Evolutionary conservation across 805 yeast species (phyloP), one percentile per base, ranked within the genome.

Genomic region (Starmerella potacharoeniae): DNA sequence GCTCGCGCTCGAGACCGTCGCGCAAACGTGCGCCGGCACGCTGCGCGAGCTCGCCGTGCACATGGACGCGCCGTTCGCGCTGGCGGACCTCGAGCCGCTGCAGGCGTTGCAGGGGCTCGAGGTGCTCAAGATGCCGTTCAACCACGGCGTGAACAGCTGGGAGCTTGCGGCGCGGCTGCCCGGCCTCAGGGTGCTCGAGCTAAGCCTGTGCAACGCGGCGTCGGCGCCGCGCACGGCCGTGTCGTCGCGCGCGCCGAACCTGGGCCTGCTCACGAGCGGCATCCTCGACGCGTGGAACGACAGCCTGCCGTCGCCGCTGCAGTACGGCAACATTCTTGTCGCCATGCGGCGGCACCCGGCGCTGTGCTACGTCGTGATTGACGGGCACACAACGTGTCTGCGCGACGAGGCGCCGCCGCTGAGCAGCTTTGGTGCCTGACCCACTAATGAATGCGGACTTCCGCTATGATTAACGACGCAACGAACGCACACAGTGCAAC

Each of bases 261-360:
- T 51, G 52, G 62, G 60, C 13, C 49, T 59, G 39, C 54, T 59
- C 33, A 54, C 61, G 16, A 56, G 59, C 44, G 63, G 64, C 2
- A 49, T 61, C 29, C 50, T 59, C 29, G 59, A 55, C 16, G 58
- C 56, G 44, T 61, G 62, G 59, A 55, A 61, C 51, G 62, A 59
- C 47, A 49, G 40, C 17, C 36, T 53, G 17, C 51, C 58, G 10
- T 58, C 60, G 13, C 63, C 64, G 10, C 49, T 62, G 16, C 60
- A 58, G 52, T 52, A 55, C 36, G 56, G 52, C 16, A 55, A 55
- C 29, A 37, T 62, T 16, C 34, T 61, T 16, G 54, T 51, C 7
- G 54, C 58, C 5, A 33, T 54, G 40, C 35, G 55, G 6, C 30
- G 28, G n/a, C 58, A 55, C 43, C 22, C 54, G 31, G 29, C 47